Conservation (phyloP, 1,284 basidiomycete species). For the Cryptococcus deneoformans region DNA sequence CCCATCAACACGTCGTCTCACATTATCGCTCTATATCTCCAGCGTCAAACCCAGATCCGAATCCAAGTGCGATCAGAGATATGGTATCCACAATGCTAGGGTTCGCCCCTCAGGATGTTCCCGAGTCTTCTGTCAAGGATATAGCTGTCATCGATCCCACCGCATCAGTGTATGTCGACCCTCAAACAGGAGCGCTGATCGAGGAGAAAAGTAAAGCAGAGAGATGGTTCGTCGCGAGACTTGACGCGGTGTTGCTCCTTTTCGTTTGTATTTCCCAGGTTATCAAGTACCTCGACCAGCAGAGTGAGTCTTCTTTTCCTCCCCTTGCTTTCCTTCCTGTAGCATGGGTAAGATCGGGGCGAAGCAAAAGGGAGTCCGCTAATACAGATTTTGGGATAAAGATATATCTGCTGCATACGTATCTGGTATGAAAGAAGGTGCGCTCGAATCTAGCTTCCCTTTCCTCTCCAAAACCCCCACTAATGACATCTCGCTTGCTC, state of each 20-base stretch:
- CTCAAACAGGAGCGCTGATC: slow-evolving; percentile 25
- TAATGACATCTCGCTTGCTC: background rate
- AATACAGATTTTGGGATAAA: background rate
- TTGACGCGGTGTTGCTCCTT: slow-evolving; percentile 37
- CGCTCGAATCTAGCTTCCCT: background rate
- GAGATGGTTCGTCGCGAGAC: slow-evolving; percentile 30
- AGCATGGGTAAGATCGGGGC: background rate
- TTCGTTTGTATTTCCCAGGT: slow-evolving; percentile 28
- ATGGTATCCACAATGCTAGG: slow-evolving; percentile 15
- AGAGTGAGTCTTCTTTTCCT: slow-evolving; percentile 4
- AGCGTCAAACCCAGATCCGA: too few relatives aligned
- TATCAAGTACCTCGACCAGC: slow-evolving; percentile 30
- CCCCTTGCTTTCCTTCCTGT: background rate
- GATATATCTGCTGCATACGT: slow-evolving; percentile 51
- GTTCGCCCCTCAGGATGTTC: slow-evolving; percentile 7
- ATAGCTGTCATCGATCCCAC: slow-evolving; percentile 15
- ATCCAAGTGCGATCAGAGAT: background rate
- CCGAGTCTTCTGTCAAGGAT: background rate
- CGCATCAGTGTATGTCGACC: slow-evolving; percentile 14
- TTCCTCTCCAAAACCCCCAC: background rate
- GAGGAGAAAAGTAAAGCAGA: slow-evolving; percentile 32
- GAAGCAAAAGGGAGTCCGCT: background rate
- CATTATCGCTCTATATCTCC: too few relatives aligned
- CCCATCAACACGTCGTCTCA: too few relatives aligned
- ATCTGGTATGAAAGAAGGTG: slow-evolving; percentile 72